Evolutionary conservation across 495 filamentous ascomycete species (phyloP), one percentile per base, ranked within the genome.

Genomic region (Pyrenula aspistea): DNA sequence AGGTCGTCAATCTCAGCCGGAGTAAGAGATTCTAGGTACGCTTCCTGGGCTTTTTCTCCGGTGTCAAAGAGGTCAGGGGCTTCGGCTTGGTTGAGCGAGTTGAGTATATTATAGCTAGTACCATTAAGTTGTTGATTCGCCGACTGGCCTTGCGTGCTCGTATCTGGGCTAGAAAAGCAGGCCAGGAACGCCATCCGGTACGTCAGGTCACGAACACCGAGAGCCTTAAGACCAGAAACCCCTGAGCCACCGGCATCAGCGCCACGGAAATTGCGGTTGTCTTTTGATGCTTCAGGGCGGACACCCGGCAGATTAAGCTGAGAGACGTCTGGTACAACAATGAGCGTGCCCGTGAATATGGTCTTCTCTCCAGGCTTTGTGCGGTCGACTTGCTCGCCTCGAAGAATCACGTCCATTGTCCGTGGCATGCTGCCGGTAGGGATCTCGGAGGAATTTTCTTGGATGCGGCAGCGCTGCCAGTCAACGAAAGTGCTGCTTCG

Each of bases 391-490:
- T 97, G 95, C 71, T 99, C 93, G 57, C 94, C 94, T 58, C 94
- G 83, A n/a, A 99, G 73, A 61, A 99, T 96, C 22, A 99, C 83
- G 62, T 99, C 93, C 83, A 99, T 90, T 2, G 93, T 99, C 49
- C 93, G 82, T 2, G 93, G 93, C 93, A 99, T 99, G 70, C 90
- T 96, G 48, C 93, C 93, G 1, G 93, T 99, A 0, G 93, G 93
- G 52, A 99, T 99, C 68, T 99, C 93, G 19, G 91, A 91, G 54
- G 89, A 93, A 67, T 96, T 97, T 71, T 99, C 93, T 69, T 99
- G 93, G 25, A 97, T 86, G 54, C 94, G 84, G 22, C 97, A 88
- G 67, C 97, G 97, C 61, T 99, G 93, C 93, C 93, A 99, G 70
- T 99, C 93, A 21, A 97, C 87, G 64, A 99, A 99, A 1, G 91